Conservation (phyloP, 1,284 basidiomycete genomes). For the Singerocomus inundabilis region DNA sequence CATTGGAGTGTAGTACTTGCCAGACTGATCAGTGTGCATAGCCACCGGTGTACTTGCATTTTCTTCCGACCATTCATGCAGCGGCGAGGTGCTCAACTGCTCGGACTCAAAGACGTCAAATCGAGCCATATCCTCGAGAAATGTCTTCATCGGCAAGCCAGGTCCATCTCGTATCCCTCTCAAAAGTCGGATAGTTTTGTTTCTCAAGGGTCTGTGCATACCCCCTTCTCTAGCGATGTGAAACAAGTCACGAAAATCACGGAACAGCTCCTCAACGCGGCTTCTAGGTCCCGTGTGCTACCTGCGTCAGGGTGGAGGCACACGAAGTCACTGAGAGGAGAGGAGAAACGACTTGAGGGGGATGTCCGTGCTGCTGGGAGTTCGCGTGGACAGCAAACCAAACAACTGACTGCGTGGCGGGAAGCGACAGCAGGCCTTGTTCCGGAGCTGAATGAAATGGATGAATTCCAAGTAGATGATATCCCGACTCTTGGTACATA, state of each 20-base stretch:
- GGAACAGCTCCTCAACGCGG: slow-evolving; percentile 30
- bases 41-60: slow-evolving; percentile 25
- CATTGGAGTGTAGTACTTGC: slow-evolving; percentile 51
- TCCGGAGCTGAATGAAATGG: slow-evolving; percentile 16
- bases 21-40: slow-evolving; percentile 19
- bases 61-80: slow-evolving; percentile 32
- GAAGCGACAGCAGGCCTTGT: slow-evolving; percentile 11
- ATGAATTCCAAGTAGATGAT: slow-evolving; percentile 14
- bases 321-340: slow-evolving; percentile 29
- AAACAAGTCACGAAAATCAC: slow-evolving; percentile 25
- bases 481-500: slow-evolving; percentile 47
- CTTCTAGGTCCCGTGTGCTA: slow-evolving; percentile 22
- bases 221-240: slow-evolving; percentile 7
- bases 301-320: slow-evolving; percentile 32
- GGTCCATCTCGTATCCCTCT: slow-evolving; percentile 1
- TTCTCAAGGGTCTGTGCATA: not conserved
- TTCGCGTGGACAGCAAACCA: slow-evolving; percentile 14
- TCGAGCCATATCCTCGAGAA: slow-evolving; percentile 12
- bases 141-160: slow-evolving; percentile 3
- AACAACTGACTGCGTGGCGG: slow-evolving; percentile 24
- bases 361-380: slow-evolving; percentile 12
- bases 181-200: not conserved
- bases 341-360: slow-evolving; percentile 32
- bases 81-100: slow-evolving; percentile 16
- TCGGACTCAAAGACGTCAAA: slow-evolving; percentile 21